phyloP scores from a whole-genome alignment of 345 rosid species.

The Citrus inodora region DNA sequence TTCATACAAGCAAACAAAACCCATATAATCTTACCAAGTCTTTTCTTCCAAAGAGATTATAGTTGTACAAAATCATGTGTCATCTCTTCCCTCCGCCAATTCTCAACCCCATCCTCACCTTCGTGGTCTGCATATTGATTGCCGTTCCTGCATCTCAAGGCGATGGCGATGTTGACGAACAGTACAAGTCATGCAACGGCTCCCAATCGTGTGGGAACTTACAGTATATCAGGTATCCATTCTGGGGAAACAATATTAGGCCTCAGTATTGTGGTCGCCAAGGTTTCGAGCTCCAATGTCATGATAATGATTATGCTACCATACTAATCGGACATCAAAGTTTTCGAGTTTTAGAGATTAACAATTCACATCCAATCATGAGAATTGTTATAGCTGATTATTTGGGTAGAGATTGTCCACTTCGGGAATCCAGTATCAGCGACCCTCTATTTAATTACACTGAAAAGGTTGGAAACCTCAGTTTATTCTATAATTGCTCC shows the following conservation, averaged over 20 bases:
- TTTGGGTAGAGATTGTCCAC: conserved; percentile 11
- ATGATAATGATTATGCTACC: not conserved
- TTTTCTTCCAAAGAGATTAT: no score
- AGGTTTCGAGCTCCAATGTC: conserved; percentile 32
- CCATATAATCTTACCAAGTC: no score
- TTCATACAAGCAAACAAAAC: no score
- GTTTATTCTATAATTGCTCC: conserved; percentile 12
- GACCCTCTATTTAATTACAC: not conserved
- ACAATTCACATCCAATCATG: not conserved
- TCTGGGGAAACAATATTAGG: conserved; percentile 30
- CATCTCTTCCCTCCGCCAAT: not conserved
- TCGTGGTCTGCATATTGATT: not conserved
- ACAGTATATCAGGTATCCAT: conserved; percentile 32
- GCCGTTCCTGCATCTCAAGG: not conserved
- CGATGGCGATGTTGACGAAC: not conserved
- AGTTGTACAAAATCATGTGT: no score
- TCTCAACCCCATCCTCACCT: not conserved
- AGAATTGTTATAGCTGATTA: conserved; percentile 20
- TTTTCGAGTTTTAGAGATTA: conserved; percentile 1
- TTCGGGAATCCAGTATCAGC: not conserved
- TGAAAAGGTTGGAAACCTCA: not conserved
- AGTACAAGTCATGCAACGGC: no score
- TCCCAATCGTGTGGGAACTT: not conserved
- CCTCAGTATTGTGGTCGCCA: conserved; percentile 28
- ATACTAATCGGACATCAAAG: not conserved